Evolutionary conservation across 169 alveolate genomes (phyloP), one percentile per base, ranked within the genome.

Genomic region (Plasmodium falciparum): DNA sequence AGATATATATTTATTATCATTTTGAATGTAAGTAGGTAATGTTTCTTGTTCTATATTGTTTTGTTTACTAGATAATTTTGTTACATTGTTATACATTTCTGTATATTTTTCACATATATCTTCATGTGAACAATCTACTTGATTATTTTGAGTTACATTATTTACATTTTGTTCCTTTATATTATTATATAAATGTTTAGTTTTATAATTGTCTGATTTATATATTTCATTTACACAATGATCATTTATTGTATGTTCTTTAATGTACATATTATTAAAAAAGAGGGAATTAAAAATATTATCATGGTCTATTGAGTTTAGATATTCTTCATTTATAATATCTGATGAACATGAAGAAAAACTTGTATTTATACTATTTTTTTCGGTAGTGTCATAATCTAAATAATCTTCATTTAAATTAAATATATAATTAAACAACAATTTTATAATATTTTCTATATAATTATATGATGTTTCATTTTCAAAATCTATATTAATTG

Each of bases 371-470:
- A n/a, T 29, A 58, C 15, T 39, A 63, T 67, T 47, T 15, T 56
- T 17, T 20, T 83, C 74, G 2, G 43, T 43, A 45, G 61, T 43
- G 26, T 83, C 47, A 13, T 15, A 56, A 17, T 15, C 8, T 24
- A 15, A 13, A 17, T 43, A 15, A 24, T 29, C 33, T 65, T 76
- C 89, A 56, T 50, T 69, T 83, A 83, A 15, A 69, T 83, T 70
- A 69, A 83, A 83, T 62, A 83, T 49, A 43, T 83, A 83, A 47
- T 83, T 83, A 69, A 83, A 83, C 47, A 83, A 33, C 47, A 83
- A n/a, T 56, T 47, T 47, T 7, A 83, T 22, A 61, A 83, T 45
- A 17, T 54, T 20, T 39, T 83, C 91, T 69, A 83, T 5, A 26
- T 69, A 72, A 24, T 67, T 83, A 63, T 83, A 83, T 69, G 11